A percentile compares a stretch with the other conserved stretches of the same genome.
These are phyloP conservation scores for Pyrenochaeta sp. DNA, from an alignment of 2,329 filamentous ascomycete genomes.

Conservation along the genomic window DNA sequence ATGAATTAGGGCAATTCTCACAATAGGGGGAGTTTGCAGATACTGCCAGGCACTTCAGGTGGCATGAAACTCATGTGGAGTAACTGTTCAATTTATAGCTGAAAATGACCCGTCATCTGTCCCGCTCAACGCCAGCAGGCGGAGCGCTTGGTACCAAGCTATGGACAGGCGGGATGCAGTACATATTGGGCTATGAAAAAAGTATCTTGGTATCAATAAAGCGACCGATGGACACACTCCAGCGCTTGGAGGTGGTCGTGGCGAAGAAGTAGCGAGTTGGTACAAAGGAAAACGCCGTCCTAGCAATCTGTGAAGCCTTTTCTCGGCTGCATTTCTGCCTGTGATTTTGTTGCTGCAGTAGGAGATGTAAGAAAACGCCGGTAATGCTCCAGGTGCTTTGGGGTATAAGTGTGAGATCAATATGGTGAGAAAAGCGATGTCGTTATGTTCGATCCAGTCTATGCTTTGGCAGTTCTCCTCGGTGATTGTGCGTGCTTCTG, in stretches of 20 bases:
- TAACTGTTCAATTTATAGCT: slow-evolving; percentile 5
- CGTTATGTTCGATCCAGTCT: neutral
- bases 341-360: slow-evolving; percentile 7
- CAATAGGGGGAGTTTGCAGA: neutral
- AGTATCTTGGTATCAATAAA: slow-evolving; percentile 29
- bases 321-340: slow-evolving; percentile 7
- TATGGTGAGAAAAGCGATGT: slow-evolving; percentile 5
- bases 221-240: slow-evolving; percentile 43
- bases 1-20: neutral
- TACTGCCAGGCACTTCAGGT: neutral
- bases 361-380: slow-evolving; percentile 39
- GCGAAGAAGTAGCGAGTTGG: slow-evolving; percentile 22
- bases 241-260: slow-evolving; percentile 47
- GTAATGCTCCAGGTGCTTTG: slow-evolving; percentile 37
- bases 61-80: neutral
- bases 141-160: slow-evolving; percentile 44
- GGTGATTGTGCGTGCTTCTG: slow-evolving; percentile 11
- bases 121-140: slow-evolving; percentile 38
- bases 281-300: slow-evolving; percentile 15
- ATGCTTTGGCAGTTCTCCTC: slow-evolving; percentile 6
- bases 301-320: slow-evolving; percentile 5
- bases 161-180: slow-evolving; percentile 34
- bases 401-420: slow-evolving; percentile 20
- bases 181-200: slow-evolving; percentile 14
- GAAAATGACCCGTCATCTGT: slow-evolving; percentile 38